Evolutionary conservation across 1,139 yeast species (phyloP).

Genomic region (Candida tropicalis): DNA sequence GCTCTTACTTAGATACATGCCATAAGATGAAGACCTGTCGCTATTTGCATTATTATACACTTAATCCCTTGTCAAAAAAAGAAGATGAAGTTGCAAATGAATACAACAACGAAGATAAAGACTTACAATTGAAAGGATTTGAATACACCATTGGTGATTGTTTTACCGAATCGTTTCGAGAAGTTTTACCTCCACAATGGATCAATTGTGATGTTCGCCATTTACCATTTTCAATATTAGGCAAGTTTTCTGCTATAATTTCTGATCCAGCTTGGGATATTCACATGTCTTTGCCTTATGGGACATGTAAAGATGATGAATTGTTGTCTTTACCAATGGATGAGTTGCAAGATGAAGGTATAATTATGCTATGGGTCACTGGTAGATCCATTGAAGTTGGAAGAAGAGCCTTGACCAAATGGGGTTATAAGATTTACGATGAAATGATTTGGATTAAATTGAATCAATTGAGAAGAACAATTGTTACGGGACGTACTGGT

Average conservation of each 20-base stretch:
- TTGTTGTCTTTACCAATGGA: conserved; percentile 66
- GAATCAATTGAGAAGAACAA: conserved; percentile 83
- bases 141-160: conserved; percentile 64
- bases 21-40: conserved; percentile 82
- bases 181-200: conserved; percentile 70
- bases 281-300: conserved; percentile 80
- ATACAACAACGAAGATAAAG: conserved; percentile 3
- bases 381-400: conserved; percentile 92
- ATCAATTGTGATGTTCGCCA: conserved; percentile 79
- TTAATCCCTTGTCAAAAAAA: conserved; percentile 41
- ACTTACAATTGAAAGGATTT: conserved; percentile 13
- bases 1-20: conserved; percentile 92
- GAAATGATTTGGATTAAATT: conserved; percentile 91
- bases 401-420: conserved; percentile 66
- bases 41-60: conserved; percentile 76
- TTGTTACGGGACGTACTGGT: conserved; percentile 94
- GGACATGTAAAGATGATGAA: conserved; percentile 75
- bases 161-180: conserved; percentile 35
- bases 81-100: neutral
- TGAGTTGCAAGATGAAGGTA: conserved; percentile 78
- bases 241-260: conserved; percentile 83
- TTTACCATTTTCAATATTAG: conserved; percentile 68
- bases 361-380: conserved; percentile 88
- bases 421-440: conserved; percentile 83
- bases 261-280: conserved; percentile 95